Evolutionary conservation across 192 early-diverging fungal genomes (phyloP).

Genomic region (Dimargaris cristalligena): DNA sequence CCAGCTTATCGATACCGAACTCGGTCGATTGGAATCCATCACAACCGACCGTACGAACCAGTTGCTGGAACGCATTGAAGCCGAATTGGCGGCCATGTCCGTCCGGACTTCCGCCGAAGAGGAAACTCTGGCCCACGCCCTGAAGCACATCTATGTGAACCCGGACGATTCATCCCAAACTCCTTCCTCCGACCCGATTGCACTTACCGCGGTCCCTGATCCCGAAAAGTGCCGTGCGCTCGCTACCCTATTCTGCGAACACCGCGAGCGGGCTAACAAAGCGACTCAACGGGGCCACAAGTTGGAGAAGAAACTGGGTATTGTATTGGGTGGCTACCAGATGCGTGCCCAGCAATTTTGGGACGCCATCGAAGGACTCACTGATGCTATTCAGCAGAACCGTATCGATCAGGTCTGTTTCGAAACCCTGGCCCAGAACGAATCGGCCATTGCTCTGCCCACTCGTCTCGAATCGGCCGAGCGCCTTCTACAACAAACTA

Average conservation of each 20-base stretch:
- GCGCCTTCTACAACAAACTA: constrained; percentile 24
- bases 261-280: constrained; percentile 50
- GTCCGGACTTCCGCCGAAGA: constrained; percentile 14
- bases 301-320: constrained; percentile 62
- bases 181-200: not conserved
- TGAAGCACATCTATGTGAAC: constrained; percentile 17
- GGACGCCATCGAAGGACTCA: constrained; percentile 37
- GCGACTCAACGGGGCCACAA: constrained; percentile 65
- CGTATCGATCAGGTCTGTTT: constrained; percentile 44
- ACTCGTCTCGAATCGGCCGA: constrained; percentile 30
- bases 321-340: constrained; percentile 74
- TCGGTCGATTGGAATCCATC: no score
- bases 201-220: not conserved
- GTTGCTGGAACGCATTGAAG: constrained; percentile 7
- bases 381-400: constrained; percentile 38
- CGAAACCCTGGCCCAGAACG: constrained; percentile 32
- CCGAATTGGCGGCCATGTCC: constrained; percentile 19
- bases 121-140: constrained; percentile 1
- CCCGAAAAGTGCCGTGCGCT: not conserved
- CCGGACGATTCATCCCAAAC: not conserved
- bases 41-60: constrained; percentile 12
- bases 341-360: constrained; percentile 40
- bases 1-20: constrained; percentile 32
- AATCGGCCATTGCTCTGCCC: constrained; percentile 36
- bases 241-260: constrained; percentile 4